Base-by-base conservation (phyloP, 192 early-diverging fungal species). In the Lobosporangium transversale region DNA sequence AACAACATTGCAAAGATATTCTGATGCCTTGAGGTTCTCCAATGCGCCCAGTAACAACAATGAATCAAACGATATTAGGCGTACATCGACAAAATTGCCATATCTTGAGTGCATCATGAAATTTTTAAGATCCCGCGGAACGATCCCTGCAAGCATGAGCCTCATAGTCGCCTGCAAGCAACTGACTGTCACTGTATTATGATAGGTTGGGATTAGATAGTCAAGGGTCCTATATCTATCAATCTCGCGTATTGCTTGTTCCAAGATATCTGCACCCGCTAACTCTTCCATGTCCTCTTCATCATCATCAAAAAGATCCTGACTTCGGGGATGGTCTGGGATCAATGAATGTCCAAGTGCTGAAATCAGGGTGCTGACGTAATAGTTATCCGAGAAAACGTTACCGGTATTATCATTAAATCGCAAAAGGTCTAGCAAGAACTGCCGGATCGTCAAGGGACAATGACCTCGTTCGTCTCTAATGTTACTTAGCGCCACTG, bases 321-420 rank as follows among this genome's bases (percentile, higher is more conserved):
- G 32, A 21, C 14, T n/a, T 30, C 17, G 35, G 4, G 40, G 43
- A 27, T 10, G 59, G 35, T 70, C 43, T 1, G 91, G 85, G 29
- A 92, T 81, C 15, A 94, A 78, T 0, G 88, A 66, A 64, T 92
- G 84, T 20, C 87, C 89, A 29, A 94, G 68, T 0, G 90, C 85
- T 12, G 83, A 86, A n/a, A 97, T 88, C n/a, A 95, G 68, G 1
- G 84, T 84, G 12, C 89, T 83, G 21, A 97, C 71, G 60, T 90
- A 97, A 57, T 91, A 93, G 58, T 86, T 84, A 57, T 97, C 95
- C 1, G 94, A 89, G 45, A 88, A 95, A 81, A 82, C 78, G 70
- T 97, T 98, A 49, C 90, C 89, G 47, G 91, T 90, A 67, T 98
- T 99, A 79, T 98, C 95, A 78, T 99, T 99, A 80, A 90, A 94